phyloP scores from a whole-genome alignment of 805 yeast genomes.

The Torulaspora indica region DNA sequence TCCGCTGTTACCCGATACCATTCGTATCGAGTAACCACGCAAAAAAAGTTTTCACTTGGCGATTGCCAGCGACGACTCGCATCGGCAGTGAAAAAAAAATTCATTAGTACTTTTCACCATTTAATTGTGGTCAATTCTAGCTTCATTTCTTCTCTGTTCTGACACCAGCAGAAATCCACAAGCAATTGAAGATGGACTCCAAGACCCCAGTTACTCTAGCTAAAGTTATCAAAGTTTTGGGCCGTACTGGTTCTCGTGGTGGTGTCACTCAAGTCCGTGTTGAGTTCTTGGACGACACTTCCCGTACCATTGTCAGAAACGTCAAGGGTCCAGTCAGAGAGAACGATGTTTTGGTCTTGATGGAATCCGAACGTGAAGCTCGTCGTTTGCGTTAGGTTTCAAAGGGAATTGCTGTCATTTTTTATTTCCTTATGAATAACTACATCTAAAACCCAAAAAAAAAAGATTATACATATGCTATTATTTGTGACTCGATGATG shows the following conservation, averaged over 20 bases:
- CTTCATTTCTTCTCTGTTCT: not conserved
- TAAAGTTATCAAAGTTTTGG: constrained; percentile 98
- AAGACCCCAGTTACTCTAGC: constrained; percentile 97
- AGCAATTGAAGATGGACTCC: constrained; percentile 37
- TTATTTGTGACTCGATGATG: constrained; percentile 1
- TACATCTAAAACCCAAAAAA: constrained; percentile 6
- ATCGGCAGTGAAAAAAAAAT: constrained; percentile 9
- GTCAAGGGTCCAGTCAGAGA: constrained; percentile 98
- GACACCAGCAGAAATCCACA: constrained; percentile 4
- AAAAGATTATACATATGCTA: constrained; percentile 6
- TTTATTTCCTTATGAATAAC: constrained; percentile 7
- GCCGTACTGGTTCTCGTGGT: constrained; percentile 99
- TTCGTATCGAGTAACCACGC: constrained; percentile 16
- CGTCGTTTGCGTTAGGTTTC: constrained; percentile 72
- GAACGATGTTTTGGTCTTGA: constrained; percentile 96
- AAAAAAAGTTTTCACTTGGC: constrained; percentile 14
- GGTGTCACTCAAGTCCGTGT: constrained; percentile 99
- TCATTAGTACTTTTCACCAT: constrained; percentile 5
- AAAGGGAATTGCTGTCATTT: constrained; percentile 6
- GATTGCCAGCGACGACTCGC: constrained; percentile 1
- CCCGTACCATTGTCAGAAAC: constrained; percentile 95
- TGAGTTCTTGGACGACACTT: constrained; percentile 90
- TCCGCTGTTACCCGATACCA: constrained; percentile 9
- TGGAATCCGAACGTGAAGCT: constrained; percentile 99
- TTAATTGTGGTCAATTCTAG: not conserved